Conservation (phyloP, 2,329 filamentous ascomycete species). For the Fusarium sp. region DNA sequence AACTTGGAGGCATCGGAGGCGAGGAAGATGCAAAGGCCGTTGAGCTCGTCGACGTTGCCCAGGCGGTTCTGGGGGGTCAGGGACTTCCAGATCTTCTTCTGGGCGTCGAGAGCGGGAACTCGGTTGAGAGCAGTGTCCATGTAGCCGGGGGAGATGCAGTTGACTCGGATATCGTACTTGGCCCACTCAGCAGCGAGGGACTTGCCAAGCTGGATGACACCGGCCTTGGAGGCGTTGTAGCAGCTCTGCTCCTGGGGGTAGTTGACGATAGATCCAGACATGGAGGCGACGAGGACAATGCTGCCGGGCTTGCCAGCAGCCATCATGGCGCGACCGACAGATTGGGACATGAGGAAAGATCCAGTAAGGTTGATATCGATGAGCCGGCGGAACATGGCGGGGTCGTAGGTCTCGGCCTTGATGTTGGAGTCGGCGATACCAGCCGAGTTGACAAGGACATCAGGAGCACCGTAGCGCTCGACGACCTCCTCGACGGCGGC, state of each 20-base stretch:
- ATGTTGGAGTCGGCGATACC: constrained; percentile 88
- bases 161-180: constrained; percentile 83
- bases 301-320: constrained; percentile 76
- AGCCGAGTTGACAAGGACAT: constrained; percentile 83
- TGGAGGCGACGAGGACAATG: constrained; percentile 81
- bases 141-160: constrained; percentile 87
- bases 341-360: constrained; percentile 80
- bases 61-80: constrained; percentile 80
- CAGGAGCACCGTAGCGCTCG: constrained; percentile 74
- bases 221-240: constrained; percentile 88
- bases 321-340: constrained; percentile 80
- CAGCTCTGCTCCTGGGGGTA: constrained; percentile 85
- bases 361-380: constrained; percentile 87
- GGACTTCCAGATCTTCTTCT: constrained; percentile 85
- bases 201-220: constrained; percentile 81
- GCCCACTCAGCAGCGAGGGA: constrained; percentile 88
- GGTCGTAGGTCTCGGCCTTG: constrained; percentile 81
- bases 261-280: constrained; percentile 88
- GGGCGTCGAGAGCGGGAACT: constrained; percentile 80
- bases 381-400: constrained; percentile 80
- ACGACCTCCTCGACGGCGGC: constrained; percentile 76
- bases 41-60: constrained; percentile 80
- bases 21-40: constrained; percentile 81
- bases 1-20: constrained; percentile 78
- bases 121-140: constrained; percentile 88